Conservation (phyloP, 768 basidiomycete genomes). For the Auricularia cornea region DNA sequence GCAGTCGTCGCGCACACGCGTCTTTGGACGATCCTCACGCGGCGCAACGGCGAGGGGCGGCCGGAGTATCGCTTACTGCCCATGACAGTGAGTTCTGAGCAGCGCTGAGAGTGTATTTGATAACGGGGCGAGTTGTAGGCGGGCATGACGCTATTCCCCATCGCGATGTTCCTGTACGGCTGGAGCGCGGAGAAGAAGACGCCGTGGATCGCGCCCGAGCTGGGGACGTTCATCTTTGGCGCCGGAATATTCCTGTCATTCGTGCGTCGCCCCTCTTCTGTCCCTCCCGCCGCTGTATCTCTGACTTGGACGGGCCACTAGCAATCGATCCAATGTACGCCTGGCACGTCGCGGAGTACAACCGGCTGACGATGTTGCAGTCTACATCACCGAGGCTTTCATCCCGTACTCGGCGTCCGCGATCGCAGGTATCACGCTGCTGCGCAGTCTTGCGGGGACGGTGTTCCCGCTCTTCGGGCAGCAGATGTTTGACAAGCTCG, state of each 20-base stretch:
- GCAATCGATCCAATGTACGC: not conserved
- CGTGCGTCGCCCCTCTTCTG: not conserved
- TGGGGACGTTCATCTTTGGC: not conserved
- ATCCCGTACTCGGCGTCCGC: constrained; percentile 4
- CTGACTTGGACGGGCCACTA: not conserved
- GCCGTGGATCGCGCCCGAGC: constrained; percentile 1
- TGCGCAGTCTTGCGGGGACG: constrained; percentile 2
- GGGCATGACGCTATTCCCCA: constrained; percentile 2
- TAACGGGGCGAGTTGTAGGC: not conserved
- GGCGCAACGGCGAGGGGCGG: constrained; percentile 2
- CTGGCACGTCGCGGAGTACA: no score
- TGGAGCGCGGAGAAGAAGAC: not conserved
- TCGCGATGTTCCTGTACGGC: not conserved
- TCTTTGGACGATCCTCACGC: not conserved
- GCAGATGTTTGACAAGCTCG: not conserved
- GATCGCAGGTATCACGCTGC: constrained; percentile 1
- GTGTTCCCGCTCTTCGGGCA: constrained; percentile 4
- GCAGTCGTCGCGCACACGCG: not conserved
- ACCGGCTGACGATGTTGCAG: no score
- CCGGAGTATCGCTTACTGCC: constrained; percentile 5
- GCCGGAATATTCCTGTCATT: not conserved
- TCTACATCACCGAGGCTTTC: not conserved
- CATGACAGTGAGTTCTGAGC: constrained; percentile 2
- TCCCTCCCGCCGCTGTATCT: not conserved
- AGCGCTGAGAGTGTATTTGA: no score